Evolutionary conservation across 352 stramenopile genomes (phyloP).

Genomic region (Thalassiosira allenii): DNA sequence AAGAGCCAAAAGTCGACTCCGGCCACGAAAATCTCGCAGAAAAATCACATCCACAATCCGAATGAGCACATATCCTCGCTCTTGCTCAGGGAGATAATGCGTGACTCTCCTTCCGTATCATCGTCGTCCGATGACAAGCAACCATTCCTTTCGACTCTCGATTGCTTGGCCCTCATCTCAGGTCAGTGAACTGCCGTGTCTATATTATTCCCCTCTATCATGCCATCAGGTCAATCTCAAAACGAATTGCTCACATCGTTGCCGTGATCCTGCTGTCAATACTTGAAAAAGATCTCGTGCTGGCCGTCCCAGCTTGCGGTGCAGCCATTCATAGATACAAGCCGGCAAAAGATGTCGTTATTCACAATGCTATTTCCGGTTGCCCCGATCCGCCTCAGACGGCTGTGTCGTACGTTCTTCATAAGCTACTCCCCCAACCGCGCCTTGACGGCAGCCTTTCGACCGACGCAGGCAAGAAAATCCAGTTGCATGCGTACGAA

Average conservation of each 20-base stretch:
- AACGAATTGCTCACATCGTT: no score
- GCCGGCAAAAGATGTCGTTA: conserved; percentile 29
- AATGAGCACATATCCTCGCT: conserved; percentile 69
- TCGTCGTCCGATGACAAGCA: no score
- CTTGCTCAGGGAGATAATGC: conserved; percentile 58
- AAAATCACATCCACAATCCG: no score
- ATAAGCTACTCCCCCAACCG: conserved; percentile 80
- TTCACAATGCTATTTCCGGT: conserved; percentile 73
- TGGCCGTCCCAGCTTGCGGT: conserved; percentile 81
- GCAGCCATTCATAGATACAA: conserved; percentile 81
- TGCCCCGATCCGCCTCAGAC: conserved; percentile 64
- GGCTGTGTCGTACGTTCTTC: conserved; percentile 81
- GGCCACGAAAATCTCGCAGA: no score
- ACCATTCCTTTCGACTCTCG: conserved; percentile 59
- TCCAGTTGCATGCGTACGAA: background rate
- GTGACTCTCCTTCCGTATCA: background rate
- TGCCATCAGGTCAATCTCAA: conserved; percentile 61
- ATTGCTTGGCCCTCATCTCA: conserved; percentile 76
- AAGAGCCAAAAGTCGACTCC: conserved; percentile 55
- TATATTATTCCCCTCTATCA: no score
- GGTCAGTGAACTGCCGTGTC: no score
- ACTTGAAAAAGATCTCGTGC: conserved; percentile 84
- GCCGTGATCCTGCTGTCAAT: no score
- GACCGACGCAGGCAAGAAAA: background rate
- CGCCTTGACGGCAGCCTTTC: conserved; percentile 11